Conservation (phyloP, 257 asterid species). For the Solanum sitiens region DNA sequence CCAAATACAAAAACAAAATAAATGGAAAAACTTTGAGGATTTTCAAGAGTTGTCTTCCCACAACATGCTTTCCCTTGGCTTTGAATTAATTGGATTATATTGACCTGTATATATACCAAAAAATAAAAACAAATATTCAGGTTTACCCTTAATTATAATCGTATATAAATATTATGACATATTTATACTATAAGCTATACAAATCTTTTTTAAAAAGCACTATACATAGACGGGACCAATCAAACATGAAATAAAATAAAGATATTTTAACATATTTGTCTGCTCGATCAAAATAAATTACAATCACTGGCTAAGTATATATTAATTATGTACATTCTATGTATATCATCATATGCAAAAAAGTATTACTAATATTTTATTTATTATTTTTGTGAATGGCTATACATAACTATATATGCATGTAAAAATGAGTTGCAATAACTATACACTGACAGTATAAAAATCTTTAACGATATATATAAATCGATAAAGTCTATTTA, state of each 20-base stretch:
- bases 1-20: not conserved
- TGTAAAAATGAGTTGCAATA: not conserved
- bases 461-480: not conserved
- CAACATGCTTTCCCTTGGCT: constrained; percentile 35
- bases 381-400: not conserved
- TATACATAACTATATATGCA: not conserved
- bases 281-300: not conserved
- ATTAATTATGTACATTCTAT: not conserved
- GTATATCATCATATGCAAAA: not conserved
- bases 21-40: not conserved
- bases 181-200: not conserved
- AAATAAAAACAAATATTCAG: not conserved
- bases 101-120: constrained; percentile 17
- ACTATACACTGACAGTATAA: not conserved
- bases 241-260: not conserved
- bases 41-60: constrained; percentile 43
- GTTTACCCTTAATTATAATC: not conserved
- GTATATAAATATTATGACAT: not conserved
- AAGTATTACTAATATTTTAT: not conserved
- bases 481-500: not conserved
- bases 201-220: not conserved
- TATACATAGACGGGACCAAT: not conserved
- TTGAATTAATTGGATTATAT: constrained; percentile 27
- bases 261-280: not conserved
- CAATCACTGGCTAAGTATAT: not conserved